Conservation (phyloP, 441 rosid species). For the Pelargonium cotyledonis region DNA sequence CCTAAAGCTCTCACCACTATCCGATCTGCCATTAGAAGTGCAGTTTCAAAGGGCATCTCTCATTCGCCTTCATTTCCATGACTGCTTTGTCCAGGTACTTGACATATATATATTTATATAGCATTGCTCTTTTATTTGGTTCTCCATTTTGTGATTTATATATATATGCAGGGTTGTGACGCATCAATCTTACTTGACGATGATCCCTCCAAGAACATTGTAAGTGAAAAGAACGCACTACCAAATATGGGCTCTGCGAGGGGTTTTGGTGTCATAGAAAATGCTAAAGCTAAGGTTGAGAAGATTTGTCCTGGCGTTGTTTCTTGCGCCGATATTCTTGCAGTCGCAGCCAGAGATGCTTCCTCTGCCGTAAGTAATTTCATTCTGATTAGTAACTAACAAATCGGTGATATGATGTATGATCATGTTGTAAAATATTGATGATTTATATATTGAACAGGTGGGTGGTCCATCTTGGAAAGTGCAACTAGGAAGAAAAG, state of each 20-base stretch:
- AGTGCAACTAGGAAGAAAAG: constrained; percentile 30
- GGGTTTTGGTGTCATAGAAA: too few relatives aligned
- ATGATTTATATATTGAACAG: too few relatives aligned
- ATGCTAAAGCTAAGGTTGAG: too few relatives aligned
- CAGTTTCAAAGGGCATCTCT: constrained; percentile 28
- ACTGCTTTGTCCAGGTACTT: not conserved
- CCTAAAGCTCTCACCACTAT: constrained; percentile 41
- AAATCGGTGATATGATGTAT: too few relatives aligned
- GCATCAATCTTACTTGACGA: constrained; percentile 29
- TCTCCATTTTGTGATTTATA: too few relatives aligned
- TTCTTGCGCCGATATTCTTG: constrained; percentile 32
- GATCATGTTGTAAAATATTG: too few relatives aligned
- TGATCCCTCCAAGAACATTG: constrained; percentile 12
- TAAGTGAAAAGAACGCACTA: constrained; percentile 21
- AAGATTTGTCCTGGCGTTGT: constrained; percentile 29
- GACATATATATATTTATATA: too few relatives aligned
- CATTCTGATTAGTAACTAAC: too few relatives aligned
- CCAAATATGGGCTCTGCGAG: constrained; percentile 24
- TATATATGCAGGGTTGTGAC: constrained; percentile 30
- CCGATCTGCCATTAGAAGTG: constrained; percentile 37
- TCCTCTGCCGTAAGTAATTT: not conserved
- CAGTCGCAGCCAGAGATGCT: constrained; percentile 32
- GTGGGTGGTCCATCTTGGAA: constrained; percentile 34
- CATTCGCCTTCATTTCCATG: too few relatives aligned
- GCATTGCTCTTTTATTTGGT: too few relatives aligned